phyloP scores from a whole-genome alignment of 1,139 yeast species.

The Arxiozyma heterogenica region DNA sequence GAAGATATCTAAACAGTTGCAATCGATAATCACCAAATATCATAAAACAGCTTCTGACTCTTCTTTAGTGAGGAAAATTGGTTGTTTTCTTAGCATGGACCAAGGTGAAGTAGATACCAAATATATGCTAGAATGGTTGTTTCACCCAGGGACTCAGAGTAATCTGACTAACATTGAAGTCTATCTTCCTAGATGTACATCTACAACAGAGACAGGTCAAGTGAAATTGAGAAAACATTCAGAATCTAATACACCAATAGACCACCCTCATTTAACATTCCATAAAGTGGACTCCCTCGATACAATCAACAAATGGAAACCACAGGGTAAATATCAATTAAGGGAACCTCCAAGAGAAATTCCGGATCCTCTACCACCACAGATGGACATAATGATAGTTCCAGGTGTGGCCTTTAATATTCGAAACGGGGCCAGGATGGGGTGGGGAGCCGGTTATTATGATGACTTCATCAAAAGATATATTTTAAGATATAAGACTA shows the following conservation, averaged over 20 bases:
- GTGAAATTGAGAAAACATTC: slow-evolving; percentile 11
- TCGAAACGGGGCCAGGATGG: slow-evolving; percentile 48
- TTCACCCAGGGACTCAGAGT: slow-evolving; percentile 1
- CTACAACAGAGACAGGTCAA: slow-evolving; percentile 21
- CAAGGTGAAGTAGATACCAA: slow-evolving; percentile 25
- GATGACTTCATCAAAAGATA: slow-evolving; percentile 59
- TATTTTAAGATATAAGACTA: slow-evolving; percentile 30
- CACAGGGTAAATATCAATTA: slow-evolving; percentile 60
- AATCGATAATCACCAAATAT: not conserved
- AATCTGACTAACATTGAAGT: slow-evolving; percentile 11
- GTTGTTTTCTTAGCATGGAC: slow-evolving; percentile 29
- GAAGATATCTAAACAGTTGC: slow-evolving; percentile 7
- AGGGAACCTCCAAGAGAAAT: slow-evolving; percentile 49
- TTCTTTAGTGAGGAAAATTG: slow-evolving; percentile 10
- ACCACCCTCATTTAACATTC: slow-evolving; percentile 47
- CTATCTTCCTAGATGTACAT: slow-evolving; percentile 28
- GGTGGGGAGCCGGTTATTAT: slow-evolving; percentile 91
- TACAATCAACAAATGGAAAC: slow-evolving; percentile 42
- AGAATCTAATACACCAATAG: slow-evolving; percentile 4
- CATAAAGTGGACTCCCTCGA: slow-evolving; percentile 38
- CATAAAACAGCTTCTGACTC: not conserved
- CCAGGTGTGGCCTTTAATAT: slow-evolving; percentile 80
- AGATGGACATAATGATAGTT: slow-evolving; percentile 59
- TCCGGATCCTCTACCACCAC: slow-evolving; percentile 21
- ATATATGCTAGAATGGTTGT: slow-evolving; percentile 15